Evolutionary conservation across 306 rosid genomes (phyloP).

Genomic region (Hylodesmum podocarpum): DNA sequence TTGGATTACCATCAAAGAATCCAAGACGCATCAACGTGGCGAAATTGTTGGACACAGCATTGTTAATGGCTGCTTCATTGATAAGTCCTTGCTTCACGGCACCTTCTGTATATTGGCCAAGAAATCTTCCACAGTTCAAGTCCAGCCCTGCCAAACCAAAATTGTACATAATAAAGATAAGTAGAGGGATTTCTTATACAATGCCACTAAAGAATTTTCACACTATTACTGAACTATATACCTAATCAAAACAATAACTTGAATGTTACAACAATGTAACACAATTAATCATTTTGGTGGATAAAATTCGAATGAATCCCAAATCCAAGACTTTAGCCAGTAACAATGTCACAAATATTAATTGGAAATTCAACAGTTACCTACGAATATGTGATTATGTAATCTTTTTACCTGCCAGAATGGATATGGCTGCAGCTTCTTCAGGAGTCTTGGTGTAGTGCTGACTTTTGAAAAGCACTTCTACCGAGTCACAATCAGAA

Average conservation of each 20-base stretch:
- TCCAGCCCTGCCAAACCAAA: constrained; percentile 66
- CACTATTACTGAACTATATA: background rate
- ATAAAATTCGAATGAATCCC: background rate
- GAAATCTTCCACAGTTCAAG: constrained; percentile 78
- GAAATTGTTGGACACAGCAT: constrained; percentile 76
- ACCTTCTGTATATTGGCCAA: constrained; percentile 66
- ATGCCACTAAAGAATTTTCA: background rate
- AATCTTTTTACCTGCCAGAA: constrained; percentile 63
- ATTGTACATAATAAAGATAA: background rate
- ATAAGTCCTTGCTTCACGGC: constrained; percentile 85
- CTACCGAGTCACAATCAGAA: constrained; percentile 93
- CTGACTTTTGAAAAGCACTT: constrained; percentile 66
- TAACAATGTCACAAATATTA: background rate
- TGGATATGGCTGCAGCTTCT: constrained; percentile 91
- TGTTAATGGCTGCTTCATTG: constrained; percentile 65
- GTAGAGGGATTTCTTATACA: background rate
- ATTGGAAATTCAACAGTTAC: background rate
- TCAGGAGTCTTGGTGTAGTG: constrained; percentile 92
- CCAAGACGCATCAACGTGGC: constrained; percentile 92
- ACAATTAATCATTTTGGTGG: background rate
- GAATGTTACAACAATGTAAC: background rate
- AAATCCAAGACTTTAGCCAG: background rate
- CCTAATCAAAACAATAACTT: background rate
- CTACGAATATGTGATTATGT: background rate
- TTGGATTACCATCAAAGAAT: constrained; percentile 92